Conservation (phyloP, 2,329 filamentous ascomycete species). For the Fusarium sp. region DNA sequence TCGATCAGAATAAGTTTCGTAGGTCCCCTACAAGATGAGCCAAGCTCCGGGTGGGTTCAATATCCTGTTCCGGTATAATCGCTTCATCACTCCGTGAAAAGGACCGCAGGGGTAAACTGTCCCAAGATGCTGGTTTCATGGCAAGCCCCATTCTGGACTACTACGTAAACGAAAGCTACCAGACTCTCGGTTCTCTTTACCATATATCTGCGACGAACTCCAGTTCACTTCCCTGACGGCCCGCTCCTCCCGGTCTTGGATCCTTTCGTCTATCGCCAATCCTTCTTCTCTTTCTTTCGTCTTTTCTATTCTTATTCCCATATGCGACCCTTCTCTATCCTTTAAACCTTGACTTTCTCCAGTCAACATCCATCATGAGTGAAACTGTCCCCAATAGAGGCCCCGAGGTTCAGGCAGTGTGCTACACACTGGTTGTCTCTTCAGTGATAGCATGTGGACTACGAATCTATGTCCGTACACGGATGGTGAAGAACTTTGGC, state of each 20-base stretch:
- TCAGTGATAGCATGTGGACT: constrained; percentile 47
- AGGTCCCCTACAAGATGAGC: not conserved
- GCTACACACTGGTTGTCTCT: constrained; percentile 45
- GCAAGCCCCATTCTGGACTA: not conserved
- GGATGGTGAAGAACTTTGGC: constrained; percentile 53
- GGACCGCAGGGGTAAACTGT: constrained; percentile 10
- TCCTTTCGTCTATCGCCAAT: constrained; percentile 27
- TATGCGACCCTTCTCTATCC: not conserved
- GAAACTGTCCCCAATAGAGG: constrained; percentile 48
- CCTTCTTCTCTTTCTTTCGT: not conserved
- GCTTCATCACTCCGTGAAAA: constrained; percentile 23
- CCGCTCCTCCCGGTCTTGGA: constrained; percentile 26
- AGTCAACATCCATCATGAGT: constrained; percentile 36
- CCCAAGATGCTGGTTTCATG: constrained; percentile 25
- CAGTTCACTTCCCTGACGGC: constrained; percentile 25
- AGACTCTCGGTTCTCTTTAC: constrained; percentile 1
- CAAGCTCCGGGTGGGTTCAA: constrained; percentile 12
- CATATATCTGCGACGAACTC: constrained; percentile 34
- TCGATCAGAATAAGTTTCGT: constrained; percentile 1
- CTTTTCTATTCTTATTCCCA: constrained; percentile 4
- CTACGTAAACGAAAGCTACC: not conserved
- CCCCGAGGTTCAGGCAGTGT: constrained; percentile 50
- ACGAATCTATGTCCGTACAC: constrained; percentile 50
- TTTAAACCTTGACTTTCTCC: not conserved
- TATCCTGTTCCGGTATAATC: not conserved